Evolutionary conservation across 108 stramenopile genomes (phyloP), one percentile per base, ranked within the genome.

Genomic region (Cyclotella sp.): DNA sequence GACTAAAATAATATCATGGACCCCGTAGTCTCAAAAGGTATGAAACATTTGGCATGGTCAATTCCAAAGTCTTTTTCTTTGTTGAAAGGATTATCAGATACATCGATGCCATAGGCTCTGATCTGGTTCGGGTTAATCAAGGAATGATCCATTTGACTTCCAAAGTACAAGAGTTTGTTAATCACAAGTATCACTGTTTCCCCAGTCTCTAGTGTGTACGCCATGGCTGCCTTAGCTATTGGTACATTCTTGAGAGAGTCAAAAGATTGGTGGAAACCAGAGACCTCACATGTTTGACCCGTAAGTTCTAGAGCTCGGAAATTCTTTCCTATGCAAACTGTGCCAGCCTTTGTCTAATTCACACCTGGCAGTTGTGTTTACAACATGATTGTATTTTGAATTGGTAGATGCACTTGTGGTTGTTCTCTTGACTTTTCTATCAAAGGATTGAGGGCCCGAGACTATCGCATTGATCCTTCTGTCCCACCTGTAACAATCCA

Each of bases 111-210:
- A 44, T 52, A 70, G 27, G 29, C 18, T 0, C 78, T 64, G 2
- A 71, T 44, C 41, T 73, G 78, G 30, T 79, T 78, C 19, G 77
- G 77, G 19, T 78, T 78, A 12, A 63, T 42, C 4, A 77, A 46
- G 1, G 74, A 75, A 41, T 75, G 74, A 28, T 68, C 67, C 55
- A 75, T 44, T 0, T 11, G 29, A 1, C 6, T 9, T 0, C 74
- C 74, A 53, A 70, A 68, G 30, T 47, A 76, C 7, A 76, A n/a
- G n/a, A n/a, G n/a, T n/a, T n/a, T n/a, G n/a, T n/a, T n/a, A n/a
- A n/a, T n/a, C n/a, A n/a, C n/a, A n/a, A n/a, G n/a, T n/a, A n/a
- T n/a, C n/a, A n/a, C n/a, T n/a, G n/a, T n/a, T n/a, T n/a, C n/a
- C n/a, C n/a, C n/a, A n/a, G n/a, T n/a, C n/a, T n/a, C n/a, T n/a